phyloP scores from a whole-genome alignment of 2,329 filamentous ascomycete genomes.

The Teratosphaeria pseudoeucalypti region DNA sequence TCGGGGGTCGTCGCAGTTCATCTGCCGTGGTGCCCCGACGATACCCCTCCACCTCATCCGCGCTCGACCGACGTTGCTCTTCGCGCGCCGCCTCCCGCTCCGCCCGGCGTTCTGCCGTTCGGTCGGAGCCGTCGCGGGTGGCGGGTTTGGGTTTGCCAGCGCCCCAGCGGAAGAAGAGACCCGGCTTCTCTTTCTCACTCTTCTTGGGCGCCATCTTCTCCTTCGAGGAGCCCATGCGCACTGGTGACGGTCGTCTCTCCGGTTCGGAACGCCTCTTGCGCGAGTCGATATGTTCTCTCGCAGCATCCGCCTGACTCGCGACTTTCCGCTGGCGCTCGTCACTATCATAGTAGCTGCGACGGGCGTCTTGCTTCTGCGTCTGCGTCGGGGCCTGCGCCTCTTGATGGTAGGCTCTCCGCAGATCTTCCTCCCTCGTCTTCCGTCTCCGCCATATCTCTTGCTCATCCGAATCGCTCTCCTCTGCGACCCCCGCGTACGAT shows the following conservation, averaged over 20 bases:
- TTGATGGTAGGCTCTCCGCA: constrained; percentile 11
- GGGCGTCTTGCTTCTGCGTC: constrained; percentile 14
- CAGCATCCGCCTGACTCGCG: constrained; percentile 13
- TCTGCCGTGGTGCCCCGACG: background rate
- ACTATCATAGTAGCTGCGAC: constrained; percentile 14
- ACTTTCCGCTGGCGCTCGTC: constrained; percentile 18
- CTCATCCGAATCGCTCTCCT: constrained; percentile 20
- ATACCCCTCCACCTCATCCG: constrained; percentile 8
- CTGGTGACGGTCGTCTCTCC: constrained; percentile 18
- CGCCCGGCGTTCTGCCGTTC: background rate
- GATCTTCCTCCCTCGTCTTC: constrained; percentile 15
- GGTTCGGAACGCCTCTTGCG: constrained; percentile 6
- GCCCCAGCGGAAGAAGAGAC: constrained; percentile 15
- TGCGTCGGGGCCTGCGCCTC: constrained; percentile 15
- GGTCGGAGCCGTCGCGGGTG: constrained; percentile 11
- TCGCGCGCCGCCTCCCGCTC: constrained; percentile 12
- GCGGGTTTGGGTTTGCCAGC: constrained; percentile 14
- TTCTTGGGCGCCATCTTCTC: constrained; percentile 19
- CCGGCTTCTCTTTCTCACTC: constrained; percentile 14
- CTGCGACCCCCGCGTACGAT: constrained; percentile 25
- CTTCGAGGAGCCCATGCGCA: constrained; percentile 16
- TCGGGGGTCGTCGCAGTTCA: constrained; percentile 14
- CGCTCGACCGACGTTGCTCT: constrained; percentile 15
- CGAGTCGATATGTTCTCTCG: constrained; percentile 19
- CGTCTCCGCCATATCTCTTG: constrained; percentile 10